Percentiles rank a stretch among this genome's conserved stretches.
These are phyloP conservation scores for Stromatinia cepivora DNA, from an alignment of 2,329 filamentous ascomycete species.

Conservation along the genomic window DNA sequence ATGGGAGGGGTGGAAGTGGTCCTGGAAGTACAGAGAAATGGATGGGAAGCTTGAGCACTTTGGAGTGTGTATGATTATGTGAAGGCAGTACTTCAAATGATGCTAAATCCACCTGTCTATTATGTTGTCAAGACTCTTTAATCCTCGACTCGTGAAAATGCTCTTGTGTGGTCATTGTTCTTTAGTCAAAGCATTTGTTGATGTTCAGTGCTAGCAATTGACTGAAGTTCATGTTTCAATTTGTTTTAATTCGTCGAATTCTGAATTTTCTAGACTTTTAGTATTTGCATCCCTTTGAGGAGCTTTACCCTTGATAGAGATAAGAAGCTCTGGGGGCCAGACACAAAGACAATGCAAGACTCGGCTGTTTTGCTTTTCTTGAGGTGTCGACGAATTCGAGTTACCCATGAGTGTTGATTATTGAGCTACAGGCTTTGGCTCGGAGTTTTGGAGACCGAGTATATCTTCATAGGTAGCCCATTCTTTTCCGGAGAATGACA, in stretches of 20 bases:
- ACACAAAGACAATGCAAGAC: background rate
- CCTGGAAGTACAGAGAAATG: slow-evolving; percentile 11
- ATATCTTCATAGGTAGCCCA: background rate
- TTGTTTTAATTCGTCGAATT: background rate
- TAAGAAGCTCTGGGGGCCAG: background rate
- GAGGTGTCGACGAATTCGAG: background rate
- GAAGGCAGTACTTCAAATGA: slow-evolving; percentile 12
- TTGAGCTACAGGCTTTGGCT: background rate
- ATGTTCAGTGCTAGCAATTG: background rate
- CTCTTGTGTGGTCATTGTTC: background rate
- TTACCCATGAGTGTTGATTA: background rate
- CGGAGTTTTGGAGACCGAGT: background rate
- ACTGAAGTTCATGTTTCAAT: background rate
- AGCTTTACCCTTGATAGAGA: background rate
- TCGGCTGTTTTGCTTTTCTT: background rate
- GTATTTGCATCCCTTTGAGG: background rate
- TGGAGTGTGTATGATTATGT: slow-evolving; percentile 35
- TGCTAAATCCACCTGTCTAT: background rate
- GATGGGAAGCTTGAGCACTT: slow-evolving; percentile 19
- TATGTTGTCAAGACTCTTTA: background rate
- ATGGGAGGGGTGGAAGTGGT: slow-evolving; percentile 7
- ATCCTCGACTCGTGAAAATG: background rate
- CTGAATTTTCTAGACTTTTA: background rate
- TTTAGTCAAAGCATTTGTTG: background rate
- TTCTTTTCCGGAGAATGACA: background rate